Evolutionary conservation across 306 rosid species (phyloP), one percentile per base, ranked within the genome.

Genomic region (Crotalaria pallida): DNA sequence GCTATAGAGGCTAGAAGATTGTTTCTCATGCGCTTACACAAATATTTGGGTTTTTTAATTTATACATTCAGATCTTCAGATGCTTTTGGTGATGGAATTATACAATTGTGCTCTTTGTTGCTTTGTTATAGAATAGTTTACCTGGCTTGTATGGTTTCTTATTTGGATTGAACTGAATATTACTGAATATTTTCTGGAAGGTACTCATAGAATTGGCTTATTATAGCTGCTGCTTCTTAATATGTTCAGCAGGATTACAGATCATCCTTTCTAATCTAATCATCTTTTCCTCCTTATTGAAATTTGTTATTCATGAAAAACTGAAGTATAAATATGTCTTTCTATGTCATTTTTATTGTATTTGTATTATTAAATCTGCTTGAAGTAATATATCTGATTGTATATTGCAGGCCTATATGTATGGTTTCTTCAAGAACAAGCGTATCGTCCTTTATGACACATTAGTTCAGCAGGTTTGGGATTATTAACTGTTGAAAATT

Each of bases 401-500:
- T 51, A 26, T 77, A 58, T 67, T 83, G 82, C 96, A 94, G 99
- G 99, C 99, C 61, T 94, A 94, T 74, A 94, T 94, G 99, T 94
- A 94, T 67, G 99, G 99, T 57, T 94, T 94, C 85, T 94, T 91
- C 79, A 94, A 94, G 77, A 94, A 94, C 87, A 94, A 91, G 87
- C 82, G 99, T 69, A 94, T 94, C 40, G 99, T 94, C 62, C 96
- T 91, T 66, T 94, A 94, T 82, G 99, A 94, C 83, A 94, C 99
- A 29, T 73, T 94, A 84, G 84, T 94, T 84, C 97, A 94, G 74
- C 99, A 91, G 92, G 99, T 91, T 73, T 82, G 64, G 31, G 56
- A 76, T 19, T 56, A n/a, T 51, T 50, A 41, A 18, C 55, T 49
- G 12, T n/a, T 16, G 70, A 50, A 16, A 19, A 68, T 66, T 18